Evolutionary conservation across 2,329 filamentous ascomycete species (phyloP).

Genomic region (Pyrenophora graminea): DNA sequence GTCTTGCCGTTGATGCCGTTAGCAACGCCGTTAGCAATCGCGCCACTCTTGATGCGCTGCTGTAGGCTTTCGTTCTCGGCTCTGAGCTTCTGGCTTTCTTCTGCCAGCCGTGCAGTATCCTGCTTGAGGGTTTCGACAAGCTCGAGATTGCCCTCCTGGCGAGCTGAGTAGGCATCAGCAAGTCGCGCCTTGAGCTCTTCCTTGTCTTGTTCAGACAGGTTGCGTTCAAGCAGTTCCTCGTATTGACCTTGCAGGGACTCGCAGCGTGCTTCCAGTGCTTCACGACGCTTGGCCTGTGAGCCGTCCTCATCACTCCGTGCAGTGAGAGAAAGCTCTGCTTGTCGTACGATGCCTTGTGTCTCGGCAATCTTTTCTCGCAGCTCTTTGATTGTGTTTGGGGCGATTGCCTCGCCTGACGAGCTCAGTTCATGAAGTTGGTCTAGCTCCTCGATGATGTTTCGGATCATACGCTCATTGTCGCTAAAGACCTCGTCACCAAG

Average conservation of each 20-base stretch:
- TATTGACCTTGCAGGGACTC: slow-evolving; percentile 79
- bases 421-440: slow-evolving; percentile 78
- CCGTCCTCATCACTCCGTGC: slow-evolving; percentile 67
- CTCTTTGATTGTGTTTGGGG: slow-evolving; percentile 77
- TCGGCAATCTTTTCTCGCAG: slow-evolving; percentile 80
- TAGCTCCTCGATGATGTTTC: slow-evolving; percentile 80
- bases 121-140: slow-evolving; percentile 76
- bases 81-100: slow-evolving; percentile 82
- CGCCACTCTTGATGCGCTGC: slow-evolving; percentile 69
- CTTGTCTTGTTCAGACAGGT: slow-evolving; percentile 75
- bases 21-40: slow-evolving; percentile 62
- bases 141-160: slow-evolving; percentile 73
- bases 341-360: slow-evolving; percentile 88
- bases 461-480: slow-evolving; percentile 84
- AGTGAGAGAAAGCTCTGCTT: slow-evolving; percentile 85
- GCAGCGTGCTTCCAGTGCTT: slow-evolving; percentile 77
- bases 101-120: slow-evolving; percentile 74
- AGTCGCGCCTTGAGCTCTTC: slow-evolving; percentile 83
- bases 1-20: slow-evolving; percentile 78
- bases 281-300: slow-evolving; percentile 66
- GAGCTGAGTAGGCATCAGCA: slow-evolving; percentile 74
- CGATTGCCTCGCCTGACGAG: slow-evolving; percentile 75
- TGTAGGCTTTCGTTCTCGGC: slow-evolving; percentile 80
- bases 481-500: slow-evolving; percentile 91
- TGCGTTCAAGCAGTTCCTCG: slow-evolving; percentile 77